Evolutionary conservation across 257 asterid species (phyloP).

Genomic region (Catharanthus roseus): DNA sequence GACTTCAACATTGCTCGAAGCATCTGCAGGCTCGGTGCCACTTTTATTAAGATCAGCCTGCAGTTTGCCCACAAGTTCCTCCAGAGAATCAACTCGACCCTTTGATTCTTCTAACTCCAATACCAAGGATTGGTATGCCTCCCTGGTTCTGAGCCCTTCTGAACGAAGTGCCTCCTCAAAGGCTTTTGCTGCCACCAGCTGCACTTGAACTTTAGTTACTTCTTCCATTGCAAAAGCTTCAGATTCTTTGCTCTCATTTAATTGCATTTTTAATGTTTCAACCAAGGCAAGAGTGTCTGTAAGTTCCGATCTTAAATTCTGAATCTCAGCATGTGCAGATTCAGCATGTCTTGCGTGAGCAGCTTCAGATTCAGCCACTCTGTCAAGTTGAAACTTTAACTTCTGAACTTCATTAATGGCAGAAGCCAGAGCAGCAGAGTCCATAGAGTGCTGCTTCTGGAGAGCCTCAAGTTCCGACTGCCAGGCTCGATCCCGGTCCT

Average conservation of each 20-base stretch:
- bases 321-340: conserved; percentile 56
- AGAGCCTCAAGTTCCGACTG: conserved; percentile 75
- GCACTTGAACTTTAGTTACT: conserved; percentile 44
- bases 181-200: conserved; percentile 49
- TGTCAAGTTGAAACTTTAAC: conserved; percentile 61
- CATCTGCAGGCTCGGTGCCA: conserved; percentile 8
- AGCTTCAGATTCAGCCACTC: conserved; percentile 54
- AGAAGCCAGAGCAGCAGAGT: conserved; percentile 61
- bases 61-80: conserved; percentile 49
- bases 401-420: conserved; percentile 68
- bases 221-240: conserved; percentile 59
- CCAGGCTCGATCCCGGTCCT: conserved; percentile 79
- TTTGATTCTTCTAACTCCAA: conserved; percentile 60
- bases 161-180: conserved; percentile 42
- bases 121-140: conserved; percentile 36
- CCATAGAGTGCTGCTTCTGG: conserved; percentile 72
- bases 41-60: conserved; percentile 30
- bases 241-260: conserved; percentile 52
- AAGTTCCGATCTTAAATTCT: conserved; percentile 60
- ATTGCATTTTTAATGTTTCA: conserved; percentile 52
- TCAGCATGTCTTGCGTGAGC: conserved; percentile 67
- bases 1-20: conserved; percentile 15
- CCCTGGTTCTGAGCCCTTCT: conserved; percentile 42
- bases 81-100: conserved; percentile 39
- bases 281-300: conserved; percentile 46